A percentile compares a stretch with the other conserved stretches of the same genome.
Conservation (phyloP, 352 stramenopile genomes). For the Halophytophthora batemanensis region DNA sequence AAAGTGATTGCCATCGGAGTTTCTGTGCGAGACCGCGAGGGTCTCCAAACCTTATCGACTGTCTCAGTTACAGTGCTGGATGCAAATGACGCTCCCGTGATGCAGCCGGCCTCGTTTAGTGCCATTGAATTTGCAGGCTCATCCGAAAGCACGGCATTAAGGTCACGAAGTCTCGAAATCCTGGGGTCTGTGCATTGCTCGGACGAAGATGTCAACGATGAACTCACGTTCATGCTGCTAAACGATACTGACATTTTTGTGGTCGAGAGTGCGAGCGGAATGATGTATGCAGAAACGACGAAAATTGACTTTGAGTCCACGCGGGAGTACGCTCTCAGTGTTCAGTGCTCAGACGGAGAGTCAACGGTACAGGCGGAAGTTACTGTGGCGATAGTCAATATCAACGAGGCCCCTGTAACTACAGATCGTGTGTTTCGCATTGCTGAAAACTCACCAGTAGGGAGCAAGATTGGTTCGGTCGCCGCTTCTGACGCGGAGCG, state of each 20-base stretch:
- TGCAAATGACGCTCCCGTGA: conserved; percentile 17
- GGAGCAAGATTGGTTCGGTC: conserved; percentile 12
- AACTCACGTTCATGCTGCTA: conserved; percentile 30
- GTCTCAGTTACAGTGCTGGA: conserved; percentile 13
- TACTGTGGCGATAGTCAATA: conserved; percentile 34
- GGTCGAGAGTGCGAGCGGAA: conserved; percentile 38
- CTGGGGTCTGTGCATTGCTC: conserved; percentile 41
- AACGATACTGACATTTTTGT: conserved; percentile 20
- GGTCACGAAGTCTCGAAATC: conserved; percentile 17
- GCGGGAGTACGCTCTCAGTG: conserved; percentile 22
- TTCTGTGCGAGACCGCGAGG: conserved; percentile 13
- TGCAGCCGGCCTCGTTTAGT: conserved; percentile 20
- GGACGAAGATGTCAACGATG: conserved; percentile 41
- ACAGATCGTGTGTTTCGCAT: conserved; percentile 27
- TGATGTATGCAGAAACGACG: conserved; percentile 35
- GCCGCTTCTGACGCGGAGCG: conserved; percentile 15
- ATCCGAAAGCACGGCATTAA: neutral
- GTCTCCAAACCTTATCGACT: conserved; percentile 9
- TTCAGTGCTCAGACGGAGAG: conserved; percentile 40
- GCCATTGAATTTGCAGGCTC: conserved; percentile 14
- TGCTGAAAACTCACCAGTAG: conserved; percentile 25
- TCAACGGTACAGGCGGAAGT: conserved; percentile 8
- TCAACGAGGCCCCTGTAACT: conserved; percentile 44
- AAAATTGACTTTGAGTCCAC: conserved; percentile 46
- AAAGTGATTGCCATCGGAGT: conserved; percentile 10